Evolutionary conservation across 495 filamentous ascomycete genomes (phyloP), one percentile per base, ranked within the genome.

Genomic region (Hamigera avellanea): DNA sequence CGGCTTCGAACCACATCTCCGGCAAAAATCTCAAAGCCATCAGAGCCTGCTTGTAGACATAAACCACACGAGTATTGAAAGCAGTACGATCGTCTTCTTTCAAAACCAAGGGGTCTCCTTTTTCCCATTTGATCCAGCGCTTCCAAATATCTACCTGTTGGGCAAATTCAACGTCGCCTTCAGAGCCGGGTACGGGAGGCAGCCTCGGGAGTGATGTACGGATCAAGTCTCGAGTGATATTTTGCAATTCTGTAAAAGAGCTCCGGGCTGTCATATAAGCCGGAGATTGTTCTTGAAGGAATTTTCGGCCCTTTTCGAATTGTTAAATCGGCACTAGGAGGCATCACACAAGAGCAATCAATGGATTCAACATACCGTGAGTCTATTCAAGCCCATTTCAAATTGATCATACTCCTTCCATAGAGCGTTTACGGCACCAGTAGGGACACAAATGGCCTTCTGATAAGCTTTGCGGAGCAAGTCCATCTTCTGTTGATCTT

Each of bases 401-500:
- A 96, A 98, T 47, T 78, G 72, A 58, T 95, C 87, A 50, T 96
- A 98, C 51, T 98, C 89, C 60, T 91, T 94, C 91, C 91, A 98
- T 8, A 98, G 56, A 9, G 65, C 68, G 46, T 87, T 84, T 32
- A 91, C 71, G 21, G 75, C 82, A 32, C 80, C 69, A 9, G 80
- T 89, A 3, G 91, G 91, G 35, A 94, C 75, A 43, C 71, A 78
- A 27, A 93, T 80, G 10, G 91, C 89, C 19, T 77, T 78, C 46
- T 95, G 89, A 53, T 95, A 96, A 2, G 83, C 81, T 50, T 88
- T 93, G 15, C 91, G 76, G 14, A 98, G 62, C 41, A 78, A 57
- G 45, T 98, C 91, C 85, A 93, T 93, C 69, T 98, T 98, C 49
- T 96, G 91, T 54, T 85, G 80, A 50, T 95, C 91, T 52, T 96